These are phyloP conservation scores for Vitis labrusca DNA, from an alignment of 164 flowering plant genomes.

Conservation along the genomic window DNA sequence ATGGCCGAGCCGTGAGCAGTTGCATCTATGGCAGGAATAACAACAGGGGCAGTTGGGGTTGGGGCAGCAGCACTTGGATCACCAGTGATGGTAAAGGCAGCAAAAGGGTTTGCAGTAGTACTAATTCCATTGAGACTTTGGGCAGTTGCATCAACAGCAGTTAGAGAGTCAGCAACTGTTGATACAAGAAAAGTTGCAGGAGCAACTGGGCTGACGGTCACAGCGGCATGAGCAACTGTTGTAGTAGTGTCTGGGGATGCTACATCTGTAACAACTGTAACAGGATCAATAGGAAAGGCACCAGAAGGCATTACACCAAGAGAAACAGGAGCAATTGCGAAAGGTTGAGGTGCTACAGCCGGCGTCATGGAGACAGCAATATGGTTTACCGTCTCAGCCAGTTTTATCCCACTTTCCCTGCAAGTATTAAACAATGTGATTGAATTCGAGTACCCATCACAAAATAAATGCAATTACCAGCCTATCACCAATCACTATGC, in stretches of 20 bases:
- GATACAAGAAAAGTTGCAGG: not conserved
- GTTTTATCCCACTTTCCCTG: slow-evolving; percentile 45
- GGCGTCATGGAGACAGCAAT: slow-evolving; percentile 15
- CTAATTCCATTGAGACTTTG: slow-evolving; percentile 11
- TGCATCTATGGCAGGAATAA: slow-evolving; percentile 6
- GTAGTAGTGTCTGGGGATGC: not conserved
- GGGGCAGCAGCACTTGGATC: slow-evolving; percentile 14
- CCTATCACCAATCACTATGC: not conserved
- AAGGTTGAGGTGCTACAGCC: slow-evolving; percentile 7
- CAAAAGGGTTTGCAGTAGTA: slow-evolving; percentile 9
- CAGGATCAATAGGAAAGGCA: no score
- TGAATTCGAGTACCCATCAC: not conserved
- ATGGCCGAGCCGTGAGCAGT: slow-evolving; percentile 5
- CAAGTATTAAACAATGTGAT: slow-evolving; percentile 13
- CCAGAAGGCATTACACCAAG: no score
- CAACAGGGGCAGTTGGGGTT: not conserved
- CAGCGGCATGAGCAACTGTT: not conserved
- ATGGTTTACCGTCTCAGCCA: slow-evolving; percentile 36
- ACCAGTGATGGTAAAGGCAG: slow-evolving; percentile 10
- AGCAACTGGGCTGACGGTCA: slow-evolving; percentile 5
- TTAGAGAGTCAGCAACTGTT: slow-evolving; percentile 10
- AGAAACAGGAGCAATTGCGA: not conserved
- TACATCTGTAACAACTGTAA: slow-evolving; percentile 6
- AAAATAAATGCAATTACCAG: not conserved
- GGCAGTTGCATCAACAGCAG: slow-evolving; percentile 10